phyloP scores from a whole-genome alignment of 306 rosid genomes.

The Trichosanthes truncata region DNA sequence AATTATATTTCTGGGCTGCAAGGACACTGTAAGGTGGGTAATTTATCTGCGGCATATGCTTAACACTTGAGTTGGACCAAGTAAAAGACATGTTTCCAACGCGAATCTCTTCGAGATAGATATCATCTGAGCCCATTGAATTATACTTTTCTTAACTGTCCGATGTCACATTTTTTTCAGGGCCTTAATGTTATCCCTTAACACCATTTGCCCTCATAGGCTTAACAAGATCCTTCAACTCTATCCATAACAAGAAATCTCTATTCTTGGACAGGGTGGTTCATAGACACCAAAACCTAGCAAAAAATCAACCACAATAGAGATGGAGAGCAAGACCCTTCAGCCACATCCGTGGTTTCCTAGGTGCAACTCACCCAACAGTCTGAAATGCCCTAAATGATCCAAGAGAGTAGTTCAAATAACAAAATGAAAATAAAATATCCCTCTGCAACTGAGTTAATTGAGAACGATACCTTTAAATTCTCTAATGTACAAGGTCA shows the following conservation, averaged over 20 bases:
- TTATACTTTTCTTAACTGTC: neutral
- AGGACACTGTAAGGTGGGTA: neutral
- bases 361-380: neutral
- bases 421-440: neutral
- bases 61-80: neutral
- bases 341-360: neutral
- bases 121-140: no score
- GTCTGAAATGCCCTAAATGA: neutral
- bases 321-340: neutral
- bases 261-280: neutral
- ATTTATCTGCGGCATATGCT: neutral
- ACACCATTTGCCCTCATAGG: neutral
- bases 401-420: neutral
- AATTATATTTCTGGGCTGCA: neutral
- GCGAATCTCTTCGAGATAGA: neutral
- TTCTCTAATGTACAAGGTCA: neutral
- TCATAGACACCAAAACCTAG: no score
- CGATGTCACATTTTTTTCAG: neutral
- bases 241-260: no score
- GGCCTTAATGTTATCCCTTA: neutral
- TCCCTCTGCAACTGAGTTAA: neutral
- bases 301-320: no score
- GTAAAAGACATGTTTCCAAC: neutral
- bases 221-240: neutral
- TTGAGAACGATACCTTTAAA: neutral